Evolutionary conservation across 306 rosid species (phyloP).

Genomic region (apple (Malus domestica)): ASM211411v1 NC_041804.1:9491501-9492000

Average conservation of each 20-base stretch:
- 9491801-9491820: slow-evolving; percentile 93
- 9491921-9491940: slow-evolving; percentile 56
- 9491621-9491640: slow-evolving; percentile 98
- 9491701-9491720: slow-evolving; percentile 68
- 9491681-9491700: slow-evolving; percentile 86
- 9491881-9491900: slow-evolving; percentile 7
- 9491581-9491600: slow-evolving; percentile 91
- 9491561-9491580: slow-evolving; percentile 64
- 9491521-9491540: slow-evolving; percentile 84
- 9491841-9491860: slow-evolving; percentile 55
- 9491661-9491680: slow-evolving; percentile 87
- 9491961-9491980: neutral
- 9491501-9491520: slow-evolving; percentile 84
- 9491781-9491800: slow-evolving; percentile 91
- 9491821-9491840: slow-evolving; percentile 56
- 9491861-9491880: slow-evolving; percentile 36
- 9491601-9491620: slow-evolving; percentile 93
- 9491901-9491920: slow-evolving; percentile 32
- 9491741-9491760: slow-evolving; percentile 60
- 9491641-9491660: slow-evolving; percentile 94
- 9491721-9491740: slow-evolving; percentile 44
- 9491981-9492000: slow-evolving; percentile 54
- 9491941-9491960: neutral
- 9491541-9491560: slow-evolving; percentile 98
- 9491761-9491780: slow-evolving; percentile 80